Evolutionary conservation across 306 rosid genomes (phyloP).

Genomic region (Cercis canadensis): DNA sequence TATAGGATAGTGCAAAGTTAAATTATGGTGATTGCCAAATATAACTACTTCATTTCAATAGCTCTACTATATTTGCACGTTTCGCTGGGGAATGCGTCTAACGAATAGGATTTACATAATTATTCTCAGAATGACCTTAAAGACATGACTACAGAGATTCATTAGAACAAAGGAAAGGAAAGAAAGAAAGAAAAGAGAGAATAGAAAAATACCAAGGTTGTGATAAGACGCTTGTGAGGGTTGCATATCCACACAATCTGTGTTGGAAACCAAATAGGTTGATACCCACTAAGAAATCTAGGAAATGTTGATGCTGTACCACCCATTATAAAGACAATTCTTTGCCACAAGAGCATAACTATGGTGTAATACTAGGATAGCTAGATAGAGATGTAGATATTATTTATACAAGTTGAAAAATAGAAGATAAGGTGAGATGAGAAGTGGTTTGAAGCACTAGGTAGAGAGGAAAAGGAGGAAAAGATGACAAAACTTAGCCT

Average conservation of each 20-base stretch:
- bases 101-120: constrained; percentile 20
- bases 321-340: constrained; percentile 52
- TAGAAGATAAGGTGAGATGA: constrained; percentile 34
- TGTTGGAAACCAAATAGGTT: constrained; percentile 29
- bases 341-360: constrained; percentile 43
- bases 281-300: constrained; percentile 31
- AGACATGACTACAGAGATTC: constrained; percentile 1
- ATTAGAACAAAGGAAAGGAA: no score
- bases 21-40: no score
- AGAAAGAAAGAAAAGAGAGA: neutral
- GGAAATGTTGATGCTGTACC: constrained; percentile 44
- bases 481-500: constrained; percentile 41
- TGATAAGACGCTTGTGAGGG: constrained; percentile 6
- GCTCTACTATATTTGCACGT: constrained; percentile 22
- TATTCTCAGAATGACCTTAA: neutral
- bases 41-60: constrained; percentile 5
- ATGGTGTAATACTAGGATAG: constrained; percentile 45
- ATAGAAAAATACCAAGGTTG: constrained; percentile 1
- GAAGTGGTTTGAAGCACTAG: constrained; percentile 40
- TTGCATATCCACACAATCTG: constrained; percentile 37
- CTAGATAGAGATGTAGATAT: constrained; percentile 36
- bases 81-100: no score
- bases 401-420: constrained; percentile 33
- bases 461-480: neutral
- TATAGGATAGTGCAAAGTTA: neutral